phyloP scores from a whole-genome alignment of 2,329 filamentous ascomycete genomes.

The Cordyceps fumosorosea region DNA sequence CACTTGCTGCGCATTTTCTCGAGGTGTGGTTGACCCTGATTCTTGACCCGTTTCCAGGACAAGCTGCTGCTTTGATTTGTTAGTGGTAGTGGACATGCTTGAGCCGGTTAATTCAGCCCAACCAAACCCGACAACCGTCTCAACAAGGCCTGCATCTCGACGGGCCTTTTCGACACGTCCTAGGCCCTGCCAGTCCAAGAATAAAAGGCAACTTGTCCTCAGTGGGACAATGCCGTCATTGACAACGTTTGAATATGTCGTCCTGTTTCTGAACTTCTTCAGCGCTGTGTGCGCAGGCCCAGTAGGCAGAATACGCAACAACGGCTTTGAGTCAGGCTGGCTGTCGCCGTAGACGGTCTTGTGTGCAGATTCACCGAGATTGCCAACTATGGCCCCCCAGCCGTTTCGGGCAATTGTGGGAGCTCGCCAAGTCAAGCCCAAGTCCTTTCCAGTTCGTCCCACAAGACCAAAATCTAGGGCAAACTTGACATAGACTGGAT shows the following conservation, averaged over 20 bases:
- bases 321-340: constrained; percentile 78
- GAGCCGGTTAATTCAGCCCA: constrained; percentile 84
- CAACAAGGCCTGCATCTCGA: constrained; percentile 83
- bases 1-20: constrained; percentile 48
- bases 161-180: constrained; percentile 91
- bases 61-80: constrained; percentile 37
- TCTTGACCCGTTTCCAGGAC: constrained; percentile 26
- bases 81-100: constrained; percentile 41
- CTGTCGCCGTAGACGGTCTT: constrained; percentile 50
- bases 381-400: constrained; percentile 82
- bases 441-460: constrained; percentile 89
- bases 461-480: constrained; percentile 94
- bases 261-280: constrained; percentile 82
- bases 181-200: constrained; percentile 92
- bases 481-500: constrained; percentile 94
- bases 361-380: constrained; percentile 63
- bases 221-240: constrained; percentile 96
- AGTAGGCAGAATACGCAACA: constrained; percentile 82
- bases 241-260: constrained; percentile 93
- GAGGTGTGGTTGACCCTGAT: constrained; percentile 31
- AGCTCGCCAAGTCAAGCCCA: constrained; percentile 89
- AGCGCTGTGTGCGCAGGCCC: constrained; percentile 84
- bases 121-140: constrained; percentile 87
- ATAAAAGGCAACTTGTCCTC: constrained; percentile 90
- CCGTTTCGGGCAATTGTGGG: constrained; percentile 79